These are phyloP conservation scores for Phytophthora sp. DNA, from an alignment of 352 stramenopile species.

Conservation along the genomic window DNA sequence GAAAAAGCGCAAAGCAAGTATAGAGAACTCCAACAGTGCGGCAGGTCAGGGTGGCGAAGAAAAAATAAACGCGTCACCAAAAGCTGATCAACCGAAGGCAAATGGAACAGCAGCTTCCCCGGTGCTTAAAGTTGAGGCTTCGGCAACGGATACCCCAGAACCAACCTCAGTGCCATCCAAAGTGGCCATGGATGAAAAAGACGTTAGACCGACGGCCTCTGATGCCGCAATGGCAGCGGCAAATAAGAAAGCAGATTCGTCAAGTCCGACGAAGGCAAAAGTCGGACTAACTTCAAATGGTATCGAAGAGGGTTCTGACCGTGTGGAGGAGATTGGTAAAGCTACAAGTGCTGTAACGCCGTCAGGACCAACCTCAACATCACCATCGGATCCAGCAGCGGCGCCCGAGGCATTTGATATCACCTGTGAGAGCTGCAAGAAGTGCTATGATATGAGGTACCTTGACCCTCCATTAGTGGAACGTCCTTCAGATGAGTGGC, in stretches of 20 bases:
- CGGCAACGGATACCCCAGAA: constrained; percentile 2
- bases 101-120: constrained; percentile 3
- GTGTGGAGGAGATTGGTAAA: constrained; percentile 6
- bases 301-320: not conserved
- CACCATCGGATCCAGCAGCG: constrained; percentile 32
- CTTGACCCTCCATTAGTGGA: constrained; percentile 81
- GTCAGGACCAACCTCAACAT: constrained; percentile 12
- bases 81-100: not conserved
- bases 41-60: not conserved
- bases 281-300: not conserved
- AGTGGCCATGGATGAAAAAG: not conserved
- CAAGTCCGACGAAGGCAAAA: not conserved
- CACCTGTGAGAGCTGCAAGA: constrained; percentile 77
- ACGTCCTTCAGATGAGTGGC: constrained; percentile 77
- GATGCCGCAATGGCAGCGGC: constrained; percentile 5
- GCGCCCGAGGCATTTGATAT: constrained; percentile 73
- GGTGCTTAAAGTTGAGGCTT: not conserved
- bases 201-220: not conserved
- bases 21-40: constrained; percentile 1
- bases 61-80: not conserved
- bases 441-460: constrained; percentile 86
- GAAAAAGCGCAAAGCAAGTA: constrained; percentile 28
- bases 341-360: not conserved
- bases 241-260: too few relatives aligned
- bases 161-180: not conserved